These are phyloP conservation scores for Diplogelasinospora grovesii DNA, from an alignment of 495 filamentous ascomycete genomes.

Conservation along the genomic window DNA sequence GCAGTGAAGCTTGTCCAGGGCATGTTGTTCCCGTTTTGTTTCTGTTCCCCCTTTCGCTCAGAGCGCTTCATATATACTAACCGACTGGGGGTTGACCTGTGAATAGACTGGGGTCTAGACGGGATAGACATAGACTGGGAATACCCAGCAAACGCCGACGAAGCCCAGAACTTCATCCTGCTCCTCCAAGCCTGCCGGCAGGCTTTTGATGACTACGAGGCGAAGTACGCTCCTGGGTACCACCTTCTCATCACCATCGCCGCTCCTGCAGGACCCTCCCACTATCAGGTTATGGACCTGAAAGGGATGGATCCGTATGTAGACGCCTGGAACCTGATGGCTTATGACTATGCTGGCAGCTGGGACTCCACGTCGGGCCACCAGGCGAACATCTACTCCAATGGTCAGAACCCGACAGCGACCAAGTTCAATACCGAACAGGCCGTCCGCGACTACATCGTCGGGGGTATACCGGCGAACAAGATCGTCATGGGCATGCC, in stretches of 20 bases:
- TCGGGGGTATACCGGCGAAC: constrained; percentile 48
- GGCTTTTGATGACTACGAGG: constrained; percentile 59
- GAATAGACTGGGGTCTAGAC: constrained; percentile 49
- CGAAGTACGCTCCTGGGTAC: constrained; percentile 37
- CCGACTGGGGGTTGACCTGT: no score
- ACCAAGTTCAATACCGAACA: constrained; percentile 67
- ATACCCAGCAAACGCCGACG: constrained; percentile 47
- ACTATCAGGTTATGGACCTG: constrained; percentile 65
- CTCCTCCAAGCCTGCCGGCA: constrained; percentile 60
- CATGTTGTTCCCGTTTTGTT: no score
- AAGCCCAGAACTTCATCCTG: constrained; percentile 65
- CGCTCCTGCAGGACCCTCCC: constrained; percentile 47
- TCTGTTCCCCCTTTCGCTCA: neutral
- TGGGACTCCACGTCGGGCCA: constrained; percentile 68
- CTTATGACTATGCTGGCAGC: constrained; percentile 64
- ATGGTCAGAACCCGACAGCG: constrained; percentile 35
- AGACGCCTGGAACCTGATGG: constrained; percentile 86
- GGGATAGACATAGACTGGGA: constrained; percentile 59
- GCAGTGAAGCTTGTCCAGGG: constrained; percentile 58
- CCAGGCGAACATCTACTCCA: constrained; percentile 65
- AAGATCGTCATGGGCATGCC: constrained; percentile 84
- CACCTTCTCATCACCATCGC: constrained; percentile 76
- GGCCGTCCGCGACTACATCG: constrained; percentile 62
- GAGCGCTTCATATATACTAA: no score
- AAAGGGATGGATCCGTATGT: constrained; percentile 63